These are phyloP conservation scores for Blastomyces parvus DNA, from an alignment of 2,329 filamentous ascomycete genomes.

Conservation along the genomic window DNA sequence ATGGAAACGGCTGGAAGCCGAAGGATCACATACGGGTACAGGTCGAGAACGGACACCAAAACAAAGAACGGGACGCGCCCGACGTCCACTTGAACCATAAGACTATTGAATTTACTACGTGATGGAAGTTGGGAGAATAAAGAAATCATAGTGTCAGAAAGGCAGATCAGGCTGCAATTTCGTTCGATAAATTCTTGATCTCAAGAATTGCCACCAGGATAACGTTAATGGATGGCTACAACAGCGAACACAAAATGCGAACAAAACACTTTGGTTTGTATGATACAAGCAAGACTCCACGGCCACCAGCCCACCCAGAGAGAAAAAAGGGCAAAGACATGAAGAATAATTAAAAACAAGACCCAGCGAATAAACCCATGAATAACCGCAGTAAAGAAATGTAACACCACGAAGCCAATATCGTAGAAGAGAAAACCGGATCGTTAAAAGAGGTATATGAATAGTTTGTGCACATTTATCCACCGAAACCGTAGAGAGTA, in stretches of 20 bases:
- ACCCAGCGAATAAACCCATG: slow-evolving; percentile 7
- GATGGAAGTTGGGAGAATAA: background rate
- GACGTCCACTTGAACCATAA: too few species aligned
- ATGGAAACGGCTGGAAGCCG: background rate
- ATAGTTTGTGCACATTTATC: slow-evolving; percentile 46
- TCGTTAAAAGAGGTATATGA: slow-evolving; percentile 6
- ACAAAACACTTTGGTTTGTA: slow-evolving; percentile 1
- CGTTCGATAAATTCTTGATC: background rate
- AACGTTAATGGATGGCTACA: background rate
- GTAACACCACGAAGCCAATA: slow-evolving; percentile 3
- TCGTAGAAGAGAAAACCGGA: slow-evolving; percentile 3
- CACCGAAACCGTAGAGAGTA: slow-evolving; percentile 83
- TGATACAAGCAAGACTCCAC: slow-evolving; percentile 8
- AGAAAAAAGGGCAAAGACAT: background rate
- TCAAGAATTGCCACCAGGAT: background rate
- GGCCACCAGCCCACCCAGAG: slow-evolving; percentile 7
- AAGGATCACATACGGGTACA: background rate
- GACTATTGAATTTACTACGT: background rate
- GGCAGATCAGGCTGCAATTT: background rate
- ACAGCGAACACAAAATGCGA: background rate
- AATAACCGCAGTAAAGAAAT: slow-evolving; percentile 3
- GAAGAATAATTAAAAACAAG: background rate
- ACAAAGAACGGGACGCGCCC: background rate
- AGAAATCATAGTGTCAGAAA: background rate
- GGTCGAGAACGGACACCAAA: background rate